Evolutionary conservation across 1,139 yeast genomes (phyloP), one percentile per base, ranked within the genome.

Genomic region (Maudiozyma humilis): DNA sequence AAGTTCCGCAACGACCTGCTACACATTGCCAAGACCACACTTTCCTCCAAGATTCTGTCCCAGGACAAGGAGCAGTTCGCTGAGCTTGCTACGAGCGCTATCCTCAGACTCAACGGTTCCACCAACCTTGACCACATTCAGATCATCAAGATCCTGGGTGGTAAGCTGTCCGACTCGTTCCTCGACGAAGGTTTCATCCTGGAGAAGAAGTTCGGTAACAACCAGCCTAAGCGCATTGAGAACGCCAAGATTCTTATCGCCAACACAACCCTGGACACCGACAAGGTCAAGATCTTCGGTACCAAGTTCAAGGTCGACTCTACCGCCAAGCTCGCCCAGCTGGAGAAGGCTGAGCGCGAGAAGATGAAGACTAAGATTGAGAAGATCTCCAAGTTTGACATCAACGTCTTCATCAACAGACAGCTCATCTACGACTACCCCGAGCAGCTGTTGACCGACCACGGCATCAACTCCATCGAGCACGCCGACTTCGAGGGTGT

Each of bases 401-500:
- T 87, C 62, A 86, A 86, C 65, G 82, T 91, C 57, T 91, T 91
- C 65, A 89, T 91, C 55, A 91, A 91, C 69, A 79, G 98, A 62
- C 98, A 91, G 67, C 77, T 93, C 59, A 91, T 91, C 59, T 93
- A 91, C 68, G 96, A 91, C 69, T 93, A 91, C 75, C 98, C 99
- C 27, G 98, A 91, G 68, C 96, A 87, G 66, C 72, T 91, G 53
- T 86, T 91, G 61, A 77, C 95, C 5, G 98, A 91, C 58, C 68
- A 87, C 37, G 79, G 82, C 46, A 84, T 91, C 58, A 89, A 87
- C 67, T 81, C 96, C 30, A 87, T 91, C 52, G 98, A 91, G 68
- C 98, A 93, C 62, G 98, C 98, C 17, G 99, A 93, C 66, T 93
- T 93, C 57, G 98, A 87, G 61, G 99, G 98, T 57, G 88, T 91